A percentile compares a stretch with the other conserved stretches of the same genome.
Evolutionary conservation across 2,329 filamentous ascomycete species (phyloP).

Genomic region (Pseudocercospora eumusae): DNA sequence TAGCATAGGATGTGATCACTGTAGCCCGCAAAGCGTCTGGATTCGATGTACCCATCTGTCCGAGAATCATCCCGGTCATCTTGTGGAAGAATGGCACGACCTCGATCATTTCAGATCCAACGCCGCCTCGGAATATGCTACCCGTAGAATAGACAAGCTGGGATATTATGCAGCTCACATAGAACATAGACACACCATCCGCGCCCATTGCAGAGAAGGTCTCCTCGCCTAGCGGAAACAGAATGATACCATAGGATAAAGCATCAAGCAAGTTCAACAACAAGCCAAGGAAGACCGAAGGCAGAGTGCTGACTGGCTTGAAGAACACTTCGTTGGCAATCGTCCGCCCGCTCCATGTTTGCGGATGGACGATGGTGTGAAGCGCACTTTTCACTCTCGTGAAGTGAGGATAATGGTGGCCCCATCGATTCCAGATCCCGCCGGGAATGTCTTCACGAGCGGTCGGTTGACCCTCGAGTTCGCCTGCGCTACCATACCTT

Average conservation of each 20-base stretch:
- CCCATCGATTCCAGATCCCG: slow-evolving; percentile 36
- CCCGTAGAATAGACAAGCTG: slow-evolving; percentile 88
- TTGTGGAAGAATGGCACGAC: slow-evolving; percentile 99
- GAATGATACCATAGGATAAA: slow-evolving; percentile 84
- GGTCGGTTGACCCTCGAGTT: slow-evolving; percentile 31
- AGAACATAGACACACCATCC: slow-evolving; percentile 97
- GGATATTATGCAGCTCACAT: slow-evolving; percentile 93
- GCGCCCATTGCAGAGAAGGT: slow-evolving; percentile 84
- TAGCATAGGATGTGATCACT: slow-evolving; percentile 85
- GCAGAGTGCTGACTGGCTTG: slow-evolving; percentile 70
- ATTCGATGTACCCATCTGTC: slow-evolving; percentile 73
- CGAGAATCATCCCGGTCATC: slow-evolving; percentile 88
- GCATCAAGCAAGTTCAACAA: slow-evolving; percentile 93
- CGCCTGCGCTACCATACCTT: slow-evolving; percentile 27
- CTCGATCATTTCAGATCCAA: slow-evolving; percentile 97
- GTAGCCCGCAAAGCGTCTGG: slow-evolving; percentile 88
- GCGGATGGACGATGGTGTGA: slow-evolving; percentile 57
- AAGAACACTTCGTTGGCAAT: slow-evolving; percentile 67
- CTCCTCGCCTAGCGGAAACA: slow-evolving; percentile 86
- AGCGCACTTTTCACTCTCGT: slow-evolving; percentile 28
- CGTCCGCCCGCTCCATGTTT: slow-evolving; percentile 68
- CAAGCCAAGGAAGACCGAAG: slow-evolving; percentile 83
- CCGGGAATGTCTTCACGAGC: background rate
- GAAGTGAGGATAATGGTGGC: slow-evolving; percentile 36
- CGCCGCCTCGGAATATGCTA: slow-evolving; percentile 84